Base-by-base conservation (phyloP, 148 eudicot species). In the Diospyros kaki region DNA sequence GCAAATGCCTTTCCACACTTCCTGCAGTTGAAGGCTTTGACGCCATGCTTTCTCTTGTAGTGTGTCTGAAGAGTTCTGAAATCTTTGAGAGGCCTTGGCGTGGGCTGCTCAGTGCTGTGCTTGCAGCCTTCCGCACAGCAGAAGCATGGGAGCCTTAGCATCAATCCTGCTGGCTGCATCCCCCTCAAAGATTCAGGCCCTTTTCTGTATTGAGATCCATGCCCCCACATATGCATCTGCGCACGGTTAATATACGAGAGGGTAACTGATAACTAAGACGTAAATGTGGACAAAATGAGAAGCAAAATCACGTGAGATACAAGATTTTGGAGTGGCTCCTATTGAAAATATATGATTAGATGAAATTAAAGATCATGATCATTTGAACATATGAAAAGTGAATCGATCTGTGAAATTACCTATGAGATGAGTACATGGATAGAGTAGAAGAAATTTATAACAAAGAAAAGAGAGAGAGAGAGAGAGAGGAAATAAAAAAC, bases 191-290 rank as follows among this genome's bases (percentile, higher is more conserved):
- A 88, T 69, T 88, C 91, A 38, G 91, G 89, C 0, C 91, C 91
- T 81, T 81, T 85, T 76, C 91, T 70, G 68, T 85, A 88, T 56
- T 88, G 89, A 3, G 91, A 88, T 17, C 91, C 91, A 78, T 87
- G 91, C 14, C 91, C 91, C 91, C 91, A 87, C 91, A 85, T 83
- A 59, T 87, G 91, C 91, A 87, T 87, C 91, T 87, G 59, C 41
- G 71, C 28, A 28, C 28, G 28, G 28, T 28, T 28, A 28, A 28
- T 28, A 28, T 28, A 28, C 28, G 28, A 28, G 28, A 28, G 28
- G 28, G 28, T 28, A 28, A 28, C 28, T 28, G 28, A 28, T 28
- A 28, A 28, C 28, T 28, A 0, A 28, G 28, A 28, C 28, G 28
- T 0, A 28, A 28, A 28, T 28, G 28, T 28, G 28, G 28, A 28